Percentiles rank a stretch among this genome's conserved stretches.
Conservation (phyloP, 2,329 filamentous ascomycete genomes). For the Diaporthe ampelina region DNA sequence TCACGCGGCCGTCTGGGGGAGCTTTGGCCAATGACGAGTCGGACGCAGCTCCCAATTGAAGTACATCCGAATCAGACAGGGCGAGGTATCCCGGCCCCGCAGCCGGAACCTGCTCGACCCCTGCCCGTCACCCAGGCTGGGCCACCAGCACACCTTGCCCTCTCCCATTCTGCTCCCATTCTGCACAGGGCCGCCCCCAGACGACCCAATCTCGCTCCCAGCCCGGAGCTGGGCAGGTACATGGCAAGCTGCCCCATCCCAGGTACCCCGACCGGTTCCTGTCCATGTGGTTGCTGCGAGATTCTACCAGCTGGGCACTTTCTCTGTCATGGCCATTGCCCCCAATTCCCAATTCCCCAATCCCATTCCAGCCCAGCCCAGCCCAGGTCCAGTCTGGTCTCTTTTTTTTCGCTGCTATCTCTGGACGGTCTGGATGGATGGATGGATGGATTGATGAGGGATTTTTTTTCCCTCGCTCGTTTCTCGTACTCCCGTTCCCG, state of each 20-base stretch:
- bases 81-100: conserved; percentile 24
- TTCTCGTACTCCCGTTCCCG: neutral
- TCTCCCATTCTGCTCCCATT: neutral
- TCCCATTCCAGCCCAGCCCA: conserved; percentile 22
- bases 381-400: conserved; percentile 16
- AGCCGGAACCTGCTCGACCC: conserved; percentile 22
- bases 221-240: conserved; percentile 21
- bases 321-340: neutral
- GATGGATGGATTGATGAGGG: conserved; percentile 36
- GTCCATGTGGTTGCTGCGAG: neutral
- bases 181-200: conserved; percentile 22
- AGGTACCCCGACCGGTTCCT: conserved; percentile 22
- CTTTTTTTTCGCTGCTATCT: conserved; percentile 10
- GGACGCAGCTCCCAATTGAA: conserved; percentile 10
- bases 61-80: conserved; percentile 24
- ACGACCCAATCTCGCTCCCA: conserved; percentile 35
- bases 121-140: conserved; percentile 31
- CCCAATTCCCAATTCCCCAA: conserved; percentile 6
- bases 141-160: conserved; percentile 11
- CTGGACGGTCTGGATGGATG: conserved; percentile 17
- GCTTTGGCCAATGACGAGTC: conserved; percentile 37
- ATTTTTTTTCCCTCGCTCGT: conserved; percentile 17
- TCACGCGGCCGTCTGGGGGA: conserved; percentile 26
- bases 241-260: conserved; percentile 1
- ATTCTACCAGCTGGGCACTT: conserved; percentile 12